Evolutionary conservation across 2,329 filamentous ascomycete species (phyloP), one percentile per base, ranked within the genome.

Genomic region (Fusarium xyrophilum): DNA sequence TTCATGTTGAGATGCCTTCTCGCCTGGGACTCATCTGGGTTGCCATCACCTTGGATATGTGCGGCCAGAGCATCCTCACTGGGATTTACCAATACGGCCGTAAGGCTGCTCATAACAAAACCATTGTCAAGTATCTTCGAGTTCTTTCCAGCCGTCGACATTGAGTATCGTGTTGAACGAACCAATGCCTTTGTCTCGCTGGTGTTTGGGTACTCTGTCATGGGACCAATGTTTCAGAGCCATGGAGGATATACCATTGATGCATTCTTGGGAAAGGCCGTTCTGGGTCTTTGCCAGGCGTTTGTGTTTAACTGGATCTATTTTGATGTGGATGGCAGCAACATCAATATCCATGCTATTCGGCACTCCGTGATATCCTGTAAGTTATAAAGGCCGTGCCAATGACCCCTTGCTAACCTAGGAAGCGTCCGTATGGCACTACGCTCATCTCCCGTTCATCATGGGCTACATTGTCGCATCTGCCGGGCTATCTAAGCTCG

Each of bases 141-240:
- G 65, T 89, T 89, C 74, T 85, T 82, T 55, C 88, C 87, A 5
- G 87, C 85, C 1, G 79, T 86, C 47, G 90, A 89, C 68, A 90
- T 90, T 66, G 88, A 90, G 76, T 88, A 91, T 75, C 84, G 86
- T 56, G 86, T 88, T 7, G 88, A 90, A 75, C 80, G 88, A 10
- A 90, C 85, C 32, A 86, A 86, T 59, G 88, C 88, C 1, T 91
- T 90, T 71, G 86, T 90, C 1, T 85, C 87, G 0, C 79, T 90
- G 5, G 87, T 91, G 3, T 86, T 90, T 68, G 88, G 88, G 19
- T 89, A 89, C 68, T 87, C 84, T 2, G 87, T 90, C 27, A 82
- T 90, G 30, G 86, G 84, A 1, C 79, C 89, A 36, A 78, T 89
- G 40, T 89, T 87, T 72, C 87, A 89, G 70, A 88, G 83, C 63